Evolutionary conservation across 768 basidiomycete genomes (phyloP), one percentile per base, ranked within the genome.

Genomic region (Tremella mesenterica): DNA sequence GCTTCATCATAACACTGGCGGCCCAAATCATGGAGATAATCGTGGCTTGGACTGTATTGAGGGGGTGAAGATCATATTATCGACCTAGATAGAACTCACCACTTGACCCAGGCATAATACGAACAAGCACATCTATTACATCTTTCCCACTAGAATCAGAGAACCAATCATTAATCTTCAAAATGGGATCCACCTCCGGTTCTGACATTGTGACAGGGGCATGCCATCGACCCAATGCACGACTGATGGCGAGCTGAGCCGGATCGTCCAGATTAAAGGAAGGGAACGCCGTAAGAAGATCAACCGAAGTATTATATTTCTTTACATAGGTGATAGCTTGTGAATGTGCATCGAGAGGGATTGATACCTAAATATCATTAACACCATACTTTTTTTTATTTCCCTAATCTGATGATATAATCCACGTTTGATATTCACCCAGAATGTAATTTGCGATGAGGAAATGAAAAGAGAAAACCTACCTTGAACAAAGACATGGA

Each of bases 401-500:
- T n/a, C n/a, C n/a, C n/a, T n/a, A n/a, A n/a, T n/a, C n/a, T n/a
- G n/a, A n/a, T n/a, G n/a, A n/a, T n/a, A n/a, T n/a, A n/a, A n/a
- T n/a, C n/a, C n/a, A n/a, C n/a, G n/a, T n/a, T n/a, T n/a, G n/a
- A n/a, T n/a, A n/a, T n/a, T n/a, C n/a, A n/a, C n/a, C n/a, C n/a
- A n/a, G n/a, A n/a, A n/a, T n/a, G n/a, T n/a, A n/a, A n/a, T n/a
- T n/a, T n/a, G n/a, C n/a, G n/a, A n/a, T n/a, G n/a, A 18, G 10
- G 25, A 27, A 13, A 6, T 16, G 28, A 14, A 8, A 4, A 25
- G 16, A 12, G n/a, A n/a, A 12, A 12, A 53, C 67, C 51, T 52
- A 72, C 70, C 64, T 72, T 72, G 65, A 65, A 72, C 10, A 66
- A n/a, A 12, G 60, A 53, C 30, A 66, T 53, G 1, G 56, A 51